These are phyloP conservation scores for Aphelidium insulamus DNA, from an alignment of 371 early-diverging fungal species.

Conservation along the genomic window DNA sequence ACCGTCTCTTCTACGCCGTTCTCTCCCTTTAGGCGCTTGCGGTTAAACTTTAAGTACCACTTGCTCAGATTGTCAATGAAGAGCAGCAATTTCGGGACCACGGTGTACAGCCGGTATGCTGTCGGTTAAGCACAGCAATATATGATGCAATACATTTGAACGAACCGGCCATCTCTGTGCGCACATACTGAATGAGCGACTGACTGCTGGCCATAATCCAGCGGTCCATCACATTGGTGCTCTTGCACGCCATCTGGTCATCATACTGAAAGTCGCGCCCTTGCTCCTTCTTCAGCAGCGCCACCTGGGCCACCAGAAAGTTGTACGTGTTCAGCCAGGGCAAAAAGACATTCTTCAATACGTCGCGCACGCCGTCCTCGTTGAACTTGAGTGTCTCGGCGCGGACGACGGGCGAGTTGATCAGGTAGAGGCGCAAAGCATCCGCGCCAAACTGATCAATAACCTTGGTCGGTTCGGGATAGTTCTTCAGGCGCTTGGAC, in stretches of 20 bases:
- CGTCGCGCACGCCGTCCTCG: constrained; percentile 96
- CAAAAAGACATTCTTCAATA: constrained; percentile 84
- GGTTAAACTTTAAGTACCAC: constrained; percentile 99
- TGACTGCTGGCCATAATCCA: constrained; percentile 94
- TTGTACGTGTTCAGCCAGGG: constrained; percentile 98
- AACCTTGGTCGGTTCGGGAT: constrained; percentile 85
- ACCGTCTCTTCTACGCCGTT: constrained; percentile 63
- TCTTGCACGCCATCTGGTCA: constrained; percentile 32
- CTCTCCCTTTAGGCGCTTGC: constrained; percentile 91
- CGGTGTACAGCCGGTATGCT: constrained; percentile 89
- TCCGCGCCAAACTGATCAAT: constrained; percentile 95
- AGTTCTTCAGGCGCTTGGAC: constrained; percentile 99
- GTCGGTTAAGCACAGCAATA: background rate
- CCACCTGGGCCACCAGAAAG: constrained; percentile 84
- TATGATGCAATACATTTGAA: constrained; percentile 1
- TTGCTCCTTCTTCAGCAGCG: constrained; percentile 68
- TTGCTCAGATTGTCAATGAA: constrained; percentile 95
- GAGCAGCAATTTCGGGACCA: constrained; percentile 69
- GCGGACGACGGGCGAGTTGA: constrained; percentile 98
- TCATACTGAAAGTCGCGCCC: constrained; percentile 54
- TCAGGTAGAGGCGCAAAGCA: constrained; percentile 87
- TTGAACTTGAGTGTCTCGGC: constrained; percentile 94
- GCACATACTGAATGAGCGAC: constrained; percentile 68
- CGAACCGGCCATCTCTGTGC: constrained; percentile 65
- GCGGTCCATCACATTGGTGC: constrained; percentile 84